phyloP scores from a whole-genome alignment of 2,329 filamentous ascomycete genomes.

The Aspergillus persii region DNA sequence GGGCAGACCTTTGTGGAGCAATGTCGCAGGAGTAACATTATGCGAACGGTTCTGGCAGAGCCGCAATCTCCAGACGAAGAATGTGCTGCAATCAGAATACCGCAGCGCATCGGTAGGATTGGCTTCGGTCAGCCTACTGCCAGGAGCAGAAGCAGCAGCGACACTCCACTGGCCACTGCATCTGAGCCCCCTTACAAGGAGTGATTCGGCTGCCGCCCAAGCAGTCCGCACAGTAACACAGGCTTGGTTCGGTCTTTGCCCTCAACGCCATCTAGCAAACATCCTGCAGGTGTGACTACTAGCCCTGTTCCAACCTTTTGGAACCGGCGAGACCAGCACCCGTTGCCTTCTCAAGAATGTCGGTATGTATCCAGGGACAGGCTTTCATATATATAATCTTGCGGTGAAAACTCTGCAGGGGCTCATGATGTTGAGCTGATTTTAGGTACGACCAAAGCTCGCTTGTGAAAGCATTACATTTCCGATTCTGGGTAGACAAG shows the following conservation, averaged over 20 bases:
- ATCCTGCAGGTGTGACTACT: slow-evolving; percentile 4
- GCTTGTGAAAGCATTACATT: background rate
- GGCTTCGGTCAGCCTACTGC: background rate
- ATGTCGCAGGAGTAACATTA: background rate
- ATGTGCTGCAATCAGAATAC: background rate
- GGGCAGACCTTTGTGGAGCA: background rate
- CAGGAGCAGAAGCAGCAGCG: background rate
- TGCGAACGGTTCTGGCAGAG: background rate
- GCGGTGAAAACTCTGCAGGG: background rate
- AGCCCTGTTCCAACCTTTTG: background rate
- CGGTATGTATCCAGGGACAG: background rate
- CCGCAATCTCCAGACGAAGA: background rate
- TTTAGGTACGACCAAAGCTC: background rate
- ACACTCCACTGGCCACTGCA: background rate
- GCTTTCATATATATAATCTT: background rate
- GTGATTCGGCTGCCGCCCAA: background rate
- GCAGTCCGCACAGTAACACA: slow-evolving; percentile 7
- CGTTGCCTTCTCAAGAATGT: background rate
- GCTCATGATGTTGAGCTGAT: background rate
- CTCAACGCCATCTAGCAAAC: slow-evolving; percentile 6
- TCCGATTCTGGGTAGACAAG: background rate
- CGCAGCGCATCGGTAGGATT: background rate
- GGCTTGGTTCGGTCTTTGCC: background rate
- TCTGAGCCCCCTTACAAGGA: background rate
- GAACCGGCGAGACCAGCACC: background rate